Evolutionary conservation across 2,329 filamentous ascomycete genomes (phyloP).

Genomic region (Aspergillus sp.): DNA sequence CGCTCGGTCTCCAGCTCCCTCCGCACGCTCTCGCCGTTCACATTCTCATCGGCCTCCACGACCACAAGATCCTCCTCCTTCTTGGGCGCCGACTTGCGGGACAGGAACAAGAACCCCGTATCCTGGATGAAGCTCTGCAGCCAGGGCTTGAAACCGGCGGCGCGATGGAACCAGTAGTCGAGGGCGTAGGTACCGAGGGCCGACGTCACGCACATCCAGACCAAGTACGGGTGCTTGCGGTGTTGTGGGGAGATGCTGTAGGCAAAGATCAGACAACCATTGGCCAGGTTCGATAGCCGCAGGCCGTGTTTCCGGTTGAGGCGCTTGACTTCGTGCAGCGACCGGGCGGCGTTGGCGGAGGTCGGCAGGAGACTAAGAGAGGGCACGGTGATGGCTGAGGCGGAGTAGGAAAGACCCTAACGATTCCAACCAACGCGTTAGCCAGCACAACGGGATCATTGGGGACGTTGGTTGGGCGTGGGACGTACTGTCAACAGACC

Average conservation of each 20-base stretch:
- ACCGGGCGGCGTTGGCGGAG: conserved; percentile 67
- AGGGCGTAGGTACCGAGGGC: conserved; percentile 51
- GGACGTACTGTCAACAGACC: conserved; percentile 79
- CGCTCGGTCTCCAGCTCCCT: conserved; percentile 45
- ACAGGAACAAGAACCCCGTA: conserved; percentile 21
- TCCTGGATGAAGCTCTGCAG: conserved; percentile 45
- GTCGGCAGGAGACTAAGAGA: conserved; percentile 78
- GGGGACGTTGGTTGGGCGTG: conserved; percentile 2
- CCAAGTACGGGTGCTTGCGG: conserved; percentile 80
- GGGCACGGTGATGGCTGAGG: conserved; percentile 75
- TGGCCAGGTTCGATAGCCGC: conserved; percentile 66
- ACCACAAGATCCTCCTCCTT: conserved; percentile 40
- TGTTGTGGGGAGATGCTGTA: conserved; percentile 73
- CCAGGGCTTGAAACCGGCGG: conserved; percentile 51
- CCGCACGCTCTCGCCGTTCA: conserved; percentile 49
- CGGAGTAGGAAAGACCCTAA: conserved; percentile 85
- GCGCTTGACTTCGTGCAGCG: conserved; percentile 66
- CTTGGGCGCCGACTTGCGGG: conserved; percentile 19
- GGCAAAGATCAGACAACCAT: conserved; percentile 71
- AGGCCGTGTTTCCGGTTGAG: conserved; percentile 66
- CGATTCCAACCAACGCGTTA: not conserved
- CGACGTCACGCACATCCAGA: conserved; percentile 74
- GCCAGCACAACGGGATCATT: conserved; percentile 1
- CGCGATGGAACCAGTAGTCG: conserved; percentile 71
- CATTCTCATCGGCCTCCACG: conserved; percentile 38